Evolutionary conservation across 345 rosid genomes (phyloP).

Genomic region (Gossypium thurberi): DNA sequence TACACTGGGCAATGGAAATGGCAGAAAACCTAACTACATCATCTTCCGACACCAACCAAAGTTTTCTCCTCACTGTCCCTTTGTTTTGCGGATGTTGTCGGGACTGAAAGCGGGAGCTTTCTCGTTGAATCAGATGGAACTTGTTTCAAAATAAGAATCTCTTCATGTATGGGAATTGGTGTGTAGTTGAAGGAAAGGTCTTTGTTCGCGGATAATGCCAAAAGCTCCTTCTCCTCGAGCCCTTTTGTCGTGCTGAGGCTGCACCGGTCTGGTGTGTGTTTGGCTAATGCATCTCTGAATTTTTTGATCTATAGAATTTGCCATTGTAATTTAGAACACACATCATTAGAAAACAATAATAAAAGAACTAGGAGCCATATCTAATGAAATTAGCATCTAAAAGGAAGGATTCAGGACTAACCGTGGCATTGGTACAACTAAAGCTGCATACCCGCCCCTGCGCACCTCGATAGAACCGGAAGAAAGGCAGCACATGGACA

Average conservation of each 20-base stretch:
- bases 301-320: slow-evolving; percentile 59
- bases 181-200: slow-evolving; percentile 68
- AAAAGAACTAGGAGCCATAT: background rate
- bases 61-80: slow-evolving; percentile 31
- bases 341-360: background rate
- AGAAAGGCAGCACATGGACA: slow-evolving; percentile 89
- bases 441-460: slow-evolving; percentile 91
- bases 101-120: slow-evolving; percentile 19
- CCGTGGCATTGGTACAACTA: slow-evolving; percentile 98
- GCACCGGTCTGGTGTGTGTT: slow-evolving; percentile 69
- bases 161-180: slow-evolving; percentile 27
- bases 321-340: background rate
- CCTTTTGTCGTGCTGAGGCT: slow-evolving; percentile 80
- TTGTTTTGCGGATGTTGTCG: slow-evolving; percentile 6
- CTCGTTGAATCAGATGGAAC: slow-evolving; percentile 16
- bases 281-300: slow-evolving; percentile 81
- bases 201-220: slow-evolving; percentile 77
- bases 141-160: slow-evolving; percentile 14
- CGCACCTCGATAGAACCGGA: slow-evolving; percentile 78
- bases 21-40: slow-evolving; percentile 10
- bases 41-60: slow-evolving; percentile 42
- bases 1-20: slow-evolving; percentile 18
- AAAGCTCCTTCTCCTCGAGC: slow-evolving; percentile 83
- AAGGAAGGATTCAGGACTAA: slow-evolving; percentile 22
- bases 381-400: background rate